These are phyloP conservation scores for Discostella stelligeroides DNA, from an alignment of 108 stramenopile species.

Conservation along the genomic window DNA sequence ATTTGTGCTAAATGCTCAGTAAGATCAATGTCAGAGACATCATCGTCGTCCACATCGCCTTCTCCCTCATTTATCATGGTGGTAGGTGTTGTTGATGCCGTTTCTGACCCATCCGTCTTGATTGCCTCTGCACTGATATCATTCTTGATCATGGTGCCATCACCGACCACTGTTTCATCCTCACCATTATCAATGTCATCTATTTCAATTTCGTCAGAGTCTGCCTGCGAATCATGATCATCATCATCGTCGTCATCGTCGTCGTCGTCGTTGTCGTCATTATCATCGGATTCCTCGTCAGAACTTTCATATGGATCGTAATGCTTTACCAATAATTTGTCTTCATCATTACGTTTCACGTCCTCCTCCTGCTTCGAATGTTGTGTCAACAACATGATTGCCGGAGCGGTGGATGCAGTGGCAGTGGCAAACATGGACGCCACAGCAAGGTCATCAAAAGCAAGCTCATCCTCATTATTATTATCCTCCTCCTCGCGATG, in stretches of 20 bases:
- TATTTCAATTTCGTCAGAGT: conserved; percentile 4
- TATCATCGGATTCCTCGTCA: conserved; percentile 26
- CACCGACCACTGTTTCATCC: conserved; percentile 18
- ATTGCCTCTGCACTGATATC: not conserved
- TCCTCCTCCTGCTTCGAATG: not conserved
- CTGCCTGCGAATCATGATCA: conserved; percentile 20
- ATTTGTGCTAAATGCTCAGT: conserved; percentile 49
- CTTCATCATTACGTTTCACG: not conserved
- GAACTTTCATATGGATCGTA: conserved; percentile 1
- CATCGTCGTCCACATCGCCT: conserved; percentile 24
- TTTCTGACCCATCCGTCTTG: no score
- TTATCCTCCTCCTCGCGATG: not conserved
- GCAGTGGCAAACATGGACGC: conserved; percentile 2
- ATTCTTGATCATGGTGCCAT: not conserved
- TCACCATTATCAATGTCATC: conserved; percentile 16
- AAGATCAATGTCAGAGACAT: conserved; percentile 52
- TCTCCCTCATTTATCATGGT: not conserved
- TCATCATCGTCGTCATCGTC: conserved; percentile 12
- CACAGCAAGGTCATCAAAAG: conserved; percentile 3
- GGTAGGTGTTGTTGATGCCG: not conserved
- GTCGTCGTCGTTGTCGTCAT: conserved; percentile 8
- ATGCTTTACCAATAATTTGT: not conserved
- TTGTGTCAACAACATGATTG: not conserved
- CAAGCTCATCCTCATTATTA: not conserved
- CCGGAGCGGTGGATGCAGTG: not conserved